Conservation (phyloP, 805 yeast species). For the Candida cerambycidarum region DNA sequence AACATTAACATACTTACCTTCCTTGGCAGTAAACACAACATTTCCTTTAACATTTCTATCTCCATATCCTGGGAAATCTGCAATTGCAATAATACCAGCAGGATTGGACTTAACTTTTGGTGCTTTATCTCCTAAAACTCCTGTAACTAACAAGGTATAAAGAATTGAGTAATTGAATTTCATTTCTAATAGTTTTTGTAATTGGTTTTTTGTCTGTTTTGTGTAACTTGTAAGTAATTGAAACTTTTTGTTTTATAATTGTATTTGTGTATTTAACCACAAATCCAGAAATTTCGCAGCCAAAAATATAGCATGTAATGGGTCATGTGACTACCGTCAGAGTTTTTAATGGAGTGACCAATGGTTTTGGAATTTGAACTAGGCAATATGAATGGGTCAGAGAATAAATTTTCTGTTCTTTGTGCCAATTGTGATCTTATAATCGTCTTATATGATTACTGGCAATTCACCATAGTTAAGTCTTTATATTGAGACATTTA, state of each 20-base stretch:
- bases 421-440: too few relatives aligned
- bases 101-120: constrained; percentile 53
- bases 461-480: too few relatives aligned
- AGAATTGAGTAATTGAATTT: constrained; percentile 7
- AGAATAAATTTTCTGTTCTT: too few relatives aligned
- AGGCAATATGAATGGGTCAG: too few relatives aligned
- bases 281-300: constrained; percentile 5
- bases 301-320: background rate
- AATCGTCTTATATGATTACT: too few relatives aligned
- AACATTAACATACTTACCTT: constrained; percentile 61
- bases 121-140: constrained; percentile 41
- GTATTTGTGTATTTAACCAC: constrained; percentile 4
- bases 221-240: background rate
- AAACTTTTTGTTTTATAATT: too few relatives aligned
- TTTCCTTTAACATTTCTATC: constrained; percentile 47
- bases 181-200: constrained; percentile 5
- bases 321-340: background rate
- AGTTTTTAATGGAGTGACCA: too few relatives aligned
- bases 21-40: constrained; percentile 55
- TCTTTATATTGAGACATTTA: too few relatives aligned
- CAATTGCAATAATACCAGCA: constrained; percentile 51
- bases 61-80: constrained; percentile 52
- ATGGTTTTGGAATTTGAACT: too few relatives aligned
- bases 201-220: background rate
- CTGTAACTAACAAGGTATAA: constrained; percentile 5